Percentiles rank a stretch among this genome's conserved stretches.
Evolutionary conservation across 2,329 filamentous ascomycete genomes (phyloP).

Genomic region (Cadophora sp.): DNA sequence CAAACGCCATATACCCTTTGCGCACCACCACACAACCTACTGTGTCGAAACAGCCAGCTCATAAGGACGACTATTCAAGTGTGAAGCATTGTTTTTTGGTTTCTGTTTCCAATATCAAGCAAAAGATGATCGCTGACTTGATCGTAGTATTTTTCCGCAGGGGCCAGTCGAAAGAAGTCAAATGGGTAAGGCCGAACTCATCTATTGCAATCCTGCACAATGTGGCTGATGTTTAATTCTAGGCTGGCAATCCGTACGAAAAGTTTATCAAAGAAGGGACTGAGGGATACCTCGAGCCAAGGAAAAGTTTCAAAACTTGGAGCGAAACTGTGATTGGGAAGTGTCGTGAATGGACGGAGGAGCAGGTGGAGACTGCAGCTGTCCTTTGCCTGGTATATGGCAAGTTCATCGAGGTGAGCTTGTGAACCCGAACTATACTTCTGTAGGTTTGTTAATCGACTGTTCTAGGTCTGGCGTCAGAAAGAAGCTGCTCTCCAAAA

Average conservation of each 20-base stretch:
- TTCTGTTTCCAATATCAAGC: background rate
- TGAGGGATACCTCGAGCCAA: conserved; percentile 75
- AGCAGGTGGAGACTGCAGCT: conserved; percentile 87
- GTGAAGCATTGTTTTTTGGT: background rate
- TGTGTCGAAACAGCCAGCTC: background rate
- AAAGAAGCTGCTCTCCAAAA: conserved; percentile 85
- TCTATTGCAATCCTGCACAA: background rate
- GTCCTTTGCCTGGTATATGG: conserved; percentile 86
- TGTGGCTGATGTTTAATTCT: conserved; percentile 8
- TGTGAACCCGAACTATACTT: background rate
- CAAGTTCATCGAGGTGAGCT: conserved; percentile 88
- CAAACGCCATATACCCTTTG: background rate
- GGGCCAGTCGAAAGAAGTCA: conserved; percentile 76
- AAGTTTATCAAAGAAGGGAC: conserved; percentile 77
- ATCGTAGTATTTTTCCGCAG: conserved; percentile 77
- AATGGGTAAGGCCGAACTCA: conserved; percentile 51
- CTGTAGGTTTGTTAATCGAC: background rate
- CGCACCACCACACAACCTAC: background rate
- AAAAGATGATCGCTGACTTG: background rate
- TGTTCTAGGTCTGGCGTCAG: conserved; percentile 88
- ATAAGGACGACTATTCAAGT: background rate
- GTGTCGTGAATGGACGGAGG: conserved; percentile 86
- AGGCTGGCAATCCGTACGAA: conserved; percentile 87
- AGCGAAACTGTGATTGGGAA: conserved; percentile 81
- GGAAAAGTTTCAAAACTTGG: conserved; percentile 82